Conservation (phyloP, 805 yeast genomes). For the Metschnikowia kofuensis region DNA sequence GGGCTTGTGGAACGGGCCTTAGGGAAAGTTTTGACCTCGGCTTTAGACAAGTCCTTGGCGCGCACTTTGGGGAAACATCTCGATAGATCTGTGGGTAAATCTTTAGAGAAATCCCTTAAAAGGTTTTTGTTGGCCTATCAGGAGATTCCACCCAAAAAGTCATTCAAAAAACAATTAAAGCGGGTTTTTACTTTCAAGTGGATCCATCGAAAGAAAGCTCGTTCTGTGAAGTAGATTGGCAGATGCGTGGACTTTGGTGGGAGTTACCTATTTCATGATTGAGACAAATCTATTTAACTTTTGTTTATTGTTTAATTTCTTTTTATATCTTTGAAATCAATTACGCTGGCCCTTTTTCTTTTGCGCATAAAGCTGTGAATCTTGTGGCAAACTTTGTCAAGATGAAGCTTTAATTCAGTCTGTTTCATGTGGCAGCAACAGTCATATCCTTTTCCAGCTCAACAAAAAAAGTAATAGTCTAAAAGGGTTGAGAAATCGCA, state of each 20-base stretch:
- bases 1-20: slow-evolving; percentile 6
- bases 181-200: not conserved
- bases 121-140: not conserved
- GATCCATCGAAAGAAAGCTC: not conserved
- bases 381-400: too few species aligned
- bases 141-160: not conserved
- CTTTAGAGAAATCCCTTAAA: not conserved
- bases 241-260: not conserved
- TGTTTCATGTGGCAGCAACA: too few species aligned
- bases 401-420: too few species aligned
- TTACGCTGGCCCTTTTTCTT: too few species aligned
- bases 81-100: not conserved
- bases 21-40: slow-evolving; percentile 4
- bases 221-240: not conserved
- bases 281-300: too few species aligned
- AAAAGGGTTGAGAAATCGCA: too few species aligned
- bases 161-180: not conserved
- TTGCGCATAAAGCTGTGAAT: too few species aligned
- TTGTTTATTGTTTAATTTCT: too few species aligned
- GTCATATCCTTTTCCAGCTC: too few species aligned
- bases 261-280: not conserved
- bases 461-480: too few species aligned
- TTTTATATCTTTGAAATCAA: too few species aligned
- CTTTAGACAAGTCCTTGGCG: slow-evolving; percentile 3
- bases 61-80: not conserved